Evolutionary conservation across 2,329 filamentous ascomycete species (phyloP).

Genomic region (Coleophoma cylindrospora): DNA sequence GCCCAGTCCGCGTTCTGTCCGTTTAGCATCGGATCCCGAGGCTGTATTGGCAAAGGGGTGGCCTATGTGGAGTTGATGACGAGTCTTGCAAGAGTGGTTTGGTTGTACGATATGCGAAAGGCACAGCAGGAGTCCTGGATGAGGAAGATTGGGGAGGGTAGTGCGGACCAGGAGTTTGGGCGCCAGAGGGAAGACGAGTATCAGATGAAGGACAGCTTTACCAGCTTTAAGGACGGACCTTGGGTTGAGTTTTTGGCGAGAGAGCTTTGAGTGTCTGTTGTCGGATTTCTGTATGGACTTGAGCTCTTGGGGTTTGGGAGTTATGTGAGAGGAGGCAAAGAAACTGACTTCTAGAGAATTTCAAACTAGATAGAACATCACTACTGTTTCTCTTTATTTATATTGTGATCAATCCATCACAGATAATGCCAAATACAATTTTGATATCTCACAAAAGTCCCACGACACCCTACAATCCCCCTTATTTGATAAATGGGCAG

Average conservation of each 20-base stretch:
- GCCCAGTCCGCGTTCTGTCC: constrained; percentile 17
- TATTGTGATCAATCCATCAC: too few species aligned
- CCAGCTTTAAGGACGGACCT: constrained; percentile 66
- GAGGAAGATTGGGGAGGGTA: constrained; percentile 47
- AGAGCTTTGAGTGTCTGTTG: neutral
- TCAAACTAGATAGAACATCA: too few species aligned
- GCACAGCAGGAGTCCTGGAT: constrained; percentile 10
- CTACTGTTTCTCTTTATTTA: too few species aligned
- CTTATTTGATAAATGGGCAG: too few species aligned
- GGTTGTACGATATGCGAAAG: constrained; percentile 7
- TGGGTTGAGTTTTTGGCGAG: constrained; percentile 55
- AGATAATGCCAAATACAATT: too few species aligned
- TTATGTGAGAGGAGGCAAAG: too few species aligned
- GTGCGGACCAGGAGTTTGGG: constrained; percentile 43
- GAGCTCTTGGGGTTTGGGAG: too few species aligned
- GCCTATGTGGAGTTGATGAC: constrained; percentile 18
- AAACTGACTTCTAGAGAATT: too few species aligned
- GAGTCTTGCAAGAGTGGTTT: constrained; percentile 11
- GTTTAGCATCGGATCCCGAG: constrained; percentile 17
- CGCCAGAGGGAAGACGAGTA: constrained; percentile 55
- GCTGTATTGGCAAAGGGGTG: constrained; percentile 19
- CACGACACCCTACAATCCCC: too few species aligned
- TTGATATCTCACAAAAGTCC: too few species aligned
- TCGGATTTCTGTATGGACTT: too few species aligned
- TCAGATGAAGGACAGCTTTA: constrained; percentile 69